Conservation (phyloP, 345 rosid species). For the Melaleuca quinquenervia region DNA sequence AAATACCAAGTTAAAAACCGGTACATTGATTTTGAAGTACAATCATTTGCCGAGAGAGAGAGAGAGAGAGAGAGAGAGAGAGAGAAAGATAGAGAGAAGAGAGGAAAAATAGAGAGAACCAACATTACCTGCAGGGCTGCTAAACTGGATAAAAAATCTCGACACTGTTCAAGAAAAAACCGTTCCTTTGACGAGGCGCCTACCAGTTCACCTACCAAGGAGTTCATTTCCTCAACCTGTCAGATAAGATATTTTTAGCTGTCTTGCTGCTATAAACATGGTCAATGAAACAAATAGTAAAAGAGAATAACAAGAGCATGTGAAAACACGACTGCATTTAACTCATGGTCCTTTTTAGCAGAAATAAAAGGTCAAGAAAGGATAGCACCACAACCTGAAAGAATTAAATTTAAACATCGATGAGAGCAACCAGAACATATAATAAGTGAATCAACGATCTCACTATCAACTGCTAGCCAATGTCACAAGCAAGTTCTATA, state of each 20-base stretch:
- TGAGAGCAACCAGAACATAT: not conserved
- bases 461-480: not conserved
- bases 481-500: not conserved
- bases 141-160: constrained; percentile 53
- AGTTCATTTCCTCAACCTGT: constrained; percentile 71
- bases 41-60: not conserved
- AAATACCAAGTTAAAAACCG: not conserved
- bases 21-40: not conserved
- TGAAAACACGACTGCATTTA: not conserved
- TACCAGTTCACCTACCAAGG: constrained; percentile 48
- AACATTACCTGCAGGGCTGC: constrained; percentile 66
- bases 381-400: not conserved
- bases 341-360: not conserved
- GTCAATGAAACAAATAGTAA: not conserved
- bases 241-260: not conserved
- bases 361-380: not conserved
- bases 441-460: not conserved
- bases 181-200: constrained; percentile 53
- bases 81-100: not conserved
- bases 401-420: not conserved
- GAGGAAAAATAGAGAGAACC: not conserved
- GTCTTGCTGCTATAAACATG: not conserved
- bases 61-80: too few species aligned
- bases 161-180: constrained; percentile 49
- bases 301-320: not conserved